Percentiles rank a stretch among this genome's conserved stretches.
These are phyloP conservation scores for Pouteria glomerata DNA, from an alignment of 148 eudicot species.

Conservation along the genomic window DNA sequence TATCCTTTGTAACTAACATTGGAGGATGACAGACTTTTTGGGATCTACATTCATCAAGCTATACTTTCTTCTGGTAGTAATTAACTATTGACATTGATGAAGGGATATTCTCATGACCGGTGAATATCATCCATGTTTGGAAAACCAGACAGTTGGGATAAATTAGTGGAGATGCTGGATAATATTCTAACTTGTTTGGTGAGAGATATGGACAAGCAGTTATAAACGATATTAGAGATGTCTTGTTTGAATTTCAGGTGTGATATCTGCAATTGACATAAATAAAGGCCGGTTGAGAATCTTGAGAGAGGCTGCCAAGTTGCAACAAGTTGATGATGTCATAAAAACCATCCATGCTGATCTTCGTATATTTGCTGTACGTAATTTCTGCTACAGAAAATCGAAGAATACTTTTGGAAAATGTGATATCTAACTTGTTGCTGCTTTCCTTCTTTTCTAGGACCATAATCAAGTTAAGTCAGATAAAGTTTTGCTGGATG, in stretches of 20 bases:
- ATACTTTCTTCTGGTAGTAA: neutral
- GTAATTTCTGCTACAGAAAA: conserved; percentile 14
- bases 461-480: conserved; percentile 29
- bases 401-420: neutral
- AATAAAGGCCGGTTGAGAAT: conserved; percentile 85
- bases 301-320: conserved; percentile 76
- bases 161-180: neutral
- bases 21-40: neutral
- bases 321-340: conserved; percentile 59
- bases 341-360: conserved; percentile 67
- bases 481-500: conserved; percentile 86
- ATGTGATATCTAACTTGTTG: conserved; percentile 12
- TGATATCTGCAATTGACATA: conserved; percentile 68
- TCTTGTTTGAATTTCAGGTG: conserved; percentile 37
- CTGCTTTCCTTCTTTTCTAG: conserved; percentile 25
- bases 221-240: conserved; percentile 8
- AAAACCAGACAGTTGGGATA: neutral
- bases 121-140: too few relatives aligned
- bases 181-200: neutral
- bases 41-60: neutral
- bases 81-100: too few relatives aligned
- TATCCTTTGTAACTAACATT: neutral
- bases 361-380: conserved; percentile 72
- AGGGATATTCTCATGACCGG: too few relatives aligned
- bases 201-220: neutral